Base-by-base conservation (phyloP, 2,329 filamentous ascomycete species). In the Zasmidium citrigriseum region DNA sequence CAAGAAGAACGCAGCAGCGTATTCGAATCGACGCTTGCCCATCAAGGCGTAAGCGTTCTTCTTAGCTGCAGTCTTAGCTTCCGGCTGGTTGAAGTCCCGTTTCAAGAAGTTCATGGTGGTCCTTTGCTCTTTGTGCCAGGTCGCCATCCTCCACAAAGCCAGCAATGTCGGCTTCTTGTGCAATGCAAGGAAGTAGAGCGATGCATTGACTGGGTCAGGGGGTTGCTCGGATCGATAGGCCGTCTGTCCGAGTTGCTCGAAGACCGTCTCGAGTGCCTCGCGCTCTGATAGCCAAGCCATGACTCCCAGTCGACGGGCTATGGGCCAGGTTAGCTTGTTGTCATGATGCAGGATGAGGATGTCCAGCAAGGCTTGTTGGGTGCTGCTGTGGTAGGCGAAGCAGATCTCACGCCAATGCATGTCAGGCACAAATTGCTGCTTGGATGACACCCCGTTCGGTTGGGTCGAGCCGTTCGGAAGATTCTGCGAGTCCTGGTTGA, bases 21-120 rank as follows among this genome's bases (percentile, higher is more conserved):
- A 99, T 75, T 91, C 91, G 72, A 97, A 97, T 51, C 95, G 83
- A 46, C 91, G 85, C 75, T 92, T 96, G 64, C 93, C 95, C 71
- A 99, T 87, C 55, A 99, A 76, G 2, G 95, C 93, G 75, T 97
- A 99, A 0, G 95, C 95, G 72, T 99, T 99, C 76, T 99, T 99
- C 59, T 96, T 78, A 0, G 95, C 95, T 3, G 91, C 86, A 1
- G 90, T 96, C 72, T 85, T 89, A 90, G 95, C 98, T 66, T 90
- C 89, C 0, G 87, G 83, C 61, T 96, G 90, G 3, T 86, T 82
- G 73, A 99, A 99, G 72, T 98, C 92, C 69, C 97, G 96, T n/a
- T 88, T 83, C 21, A 99, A 79, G 25, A 99, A 81, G 60, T 85
- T 86, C 59, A 88, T 85, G 0, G 95, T 99, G 0, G 89, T 86